phyloP scores from a whole-genome alignment of 495 filamentous ascomycete genomes.

The Penicillium arizonense region DNA sequence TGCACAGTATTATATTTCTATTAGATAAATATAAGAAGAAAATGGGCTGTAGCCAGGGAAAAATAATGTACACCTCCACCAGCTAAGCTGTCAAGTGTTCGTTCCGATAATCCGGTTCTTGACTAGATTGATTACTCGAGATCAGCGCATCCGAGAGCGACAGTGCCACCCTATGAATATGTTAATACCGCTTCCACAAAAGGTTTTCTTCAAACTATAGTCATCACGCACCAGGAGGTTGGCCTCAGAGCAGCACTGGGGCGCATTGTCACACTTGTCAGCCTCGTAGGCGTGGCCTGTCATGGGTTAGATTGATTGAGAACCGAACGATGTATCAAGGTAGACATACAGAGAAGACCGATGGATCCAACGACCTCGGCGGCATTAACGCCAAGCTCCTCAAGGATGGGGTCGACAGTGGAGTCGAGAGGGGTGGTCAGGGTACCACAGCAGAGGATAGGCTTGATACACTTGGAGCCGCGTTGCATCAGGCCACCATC shows the following conservation, averaged over 20 bases:
- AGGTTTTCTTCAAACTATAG: no score
- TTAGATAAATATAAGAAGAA: neutral
- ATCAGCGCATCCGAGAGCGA: slow-evolving; percentile 5
- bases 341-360: slow-evolving; percentile 33
- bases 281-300: slow-evolving; percentile 29
- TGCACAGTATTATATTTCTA: neutral
- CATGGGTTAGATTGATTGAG: slow-evolving; percentile 1
- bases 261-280: slow-evolving; percentile 16
- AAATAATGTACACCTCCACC: neutral
- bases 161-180: neutral
- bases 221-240: slow-evolving; percentile 32
- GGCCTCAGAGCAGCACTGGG: slow-evolving; percentile 36
- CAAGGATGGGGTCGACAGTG: slow-evolving; percentile 72
- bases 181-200: neutral
- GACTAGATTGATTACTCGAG: neutral
- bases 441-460: slow-evolving; percentile 31
- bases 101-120: neutral
- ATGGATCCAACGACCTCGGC: slow-evolving; percentile 65
- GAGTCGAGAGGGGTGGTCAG: slow-evolving; percentile 36
- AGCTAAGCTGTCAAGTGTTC: neutral
- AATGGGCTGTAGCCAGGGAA: neutral
- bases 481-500: slow-evolving; percentile 9
- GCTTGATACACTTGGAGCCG: slow-evolving; percentile 23
- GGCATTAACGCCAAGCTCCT: slow-evolving; percentile 75
- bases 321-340: neutral